Percentiles rank a stretch among this genome's conserved stretches.
These are phyloP conservation scores for Aegilops longissima DNA, from an alignment of 176 grass and related monocot species.

Conservation along the genomic window DNA sequence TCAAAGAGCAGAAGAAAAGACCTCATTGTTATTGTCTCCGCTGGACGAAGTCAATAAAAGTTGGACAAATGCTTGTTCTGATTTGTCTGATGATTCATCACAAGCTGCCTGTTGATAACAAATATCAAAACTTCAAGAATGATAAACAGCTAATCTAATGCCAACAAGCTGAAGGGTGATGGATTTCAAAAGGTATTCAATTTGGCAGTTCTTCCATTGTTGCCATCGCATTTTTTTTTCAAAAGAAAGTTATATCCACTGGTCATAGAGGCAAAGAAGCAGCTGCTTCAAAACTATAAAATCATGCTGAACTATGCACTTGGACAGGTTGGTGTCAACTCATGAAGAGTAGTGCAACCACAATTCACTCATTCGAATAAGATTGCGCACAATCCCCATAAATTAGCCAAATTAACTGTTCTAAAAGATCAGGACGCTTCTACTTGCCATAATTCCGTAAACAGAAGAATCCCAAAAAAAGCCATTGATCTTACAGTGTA, in stretches of 20 bases:
- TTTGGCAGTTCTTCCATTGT: neutral
- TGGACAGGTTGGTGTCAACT: neutral
- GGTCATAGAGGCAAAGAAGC: neutral
- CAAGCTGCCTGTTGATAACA: constrained; percentile 60
- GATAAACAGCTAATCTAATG: constrained; percentile 20
- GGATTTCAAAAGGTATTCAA: neutral
- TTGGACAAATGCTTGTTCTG: constrained; percentile 76
- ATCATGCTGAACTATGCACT: neutral
- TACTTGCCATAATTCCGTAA: neutral
- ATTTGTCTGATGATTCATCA: constrained; percentile 74
- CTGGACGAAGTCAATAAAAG: constrained; percentile 61
- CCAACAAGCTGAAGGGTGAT: neutral
- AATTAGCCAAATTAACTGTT: neutral
- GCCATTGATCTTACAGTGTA: neutral
- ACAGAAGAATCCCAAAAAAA: neutral
- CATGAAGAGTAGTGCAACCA: neutral
- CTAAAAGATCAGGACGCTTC: neutral
- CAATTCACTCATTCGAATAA: constrained; percentile 4
- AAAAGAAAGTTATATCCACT: too few relatives aligned
- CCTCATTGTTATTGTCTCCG: constrained; percentile 71
- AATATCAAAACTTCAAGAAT: constrained; percentile 31
- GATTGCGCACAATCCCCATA: neutral
- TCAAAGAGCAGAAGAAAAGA: constrained; percentile 35
- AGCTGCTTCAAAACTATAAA: constrained; percentile 10
- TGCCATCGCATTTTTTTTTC: neutral